Percentiles rank a stretch among this genome's conserved stretches.
Evolutionary conservation across 2,329 filamentous ascomycete genomes (phyloP).

Genomic region (Dothidotthia symphoricarpi): DNA sequence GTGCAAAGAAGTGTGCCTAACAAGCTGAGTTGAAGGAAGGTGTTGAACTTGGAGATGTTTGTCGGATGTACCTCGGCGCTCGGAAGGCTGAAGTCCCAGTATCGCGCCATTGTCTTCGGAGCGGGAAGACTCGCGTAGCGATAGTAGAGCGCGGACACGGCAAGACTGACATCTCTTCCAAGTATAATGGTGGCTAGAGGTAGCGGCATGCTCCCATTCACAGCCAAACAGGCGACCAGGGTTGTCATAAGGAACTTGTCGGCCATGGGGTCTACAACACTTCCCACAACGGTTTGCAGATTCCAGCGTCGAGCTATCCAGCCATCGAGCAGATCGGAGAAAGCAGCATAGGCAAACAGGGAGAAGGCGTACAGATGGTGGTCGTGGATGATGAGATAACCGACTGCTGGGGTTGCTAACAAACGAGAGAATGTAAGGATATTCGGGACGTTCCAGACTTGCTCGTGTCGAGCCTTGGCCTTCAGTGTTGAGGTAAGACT

Average conservation of each 20-base stretch:
- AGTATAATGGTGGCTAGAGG: constrained; percentile 91
- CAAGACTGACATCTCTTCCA: constrained; percentile 80
- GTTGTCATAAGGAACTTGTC: constrained; percentile 97
- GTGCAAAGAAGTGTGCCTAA: constrained; percentile 81
- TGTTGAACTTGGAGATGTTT: constrained; percentile 85
- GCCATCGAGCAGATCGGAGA: constrained; percentile 90
- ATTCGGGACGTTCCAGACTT: constrained; percentile 97
- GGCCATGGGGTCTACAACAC: constrained; percentile 85
- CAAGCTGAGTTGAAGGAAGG: constrained; percentile 81
- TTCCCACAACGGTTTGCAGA: constrained; percentile 88
- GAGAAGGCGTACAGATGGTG: constrained; percentile 74
- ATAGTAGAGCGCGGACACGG: constrained; percentile 86
- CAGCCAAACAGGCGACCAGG: constrained; percentile 77
- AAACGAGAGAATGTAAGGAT: constrained; percentile 85
- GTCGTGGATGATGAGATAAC: constrained; percentile 84
- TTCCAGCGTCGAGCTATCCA: constrained; percentile 89
- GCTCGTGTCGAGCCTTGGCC: constrained; percentile 56
- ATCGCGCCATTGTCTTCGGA: constrained; percentile 86
- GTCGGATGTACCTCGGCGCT: constrained; percentile 82
- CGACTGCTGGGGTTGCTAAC: constrained; percentile 76
- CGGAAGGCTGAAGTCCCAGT: constrained; percentile 96
- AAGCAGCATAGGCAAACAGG: constrained; percentile 87
- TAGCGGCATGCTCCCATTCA: constrained; percentile 77
- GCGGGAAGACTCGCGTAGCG: constrained; percentile 91
- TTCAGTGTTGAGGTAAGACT: constrained; percentile 30